Conservation (phyloP, 2,329 filamentous ascomycete genomes). For the Beauveria bassiana region DNA sequence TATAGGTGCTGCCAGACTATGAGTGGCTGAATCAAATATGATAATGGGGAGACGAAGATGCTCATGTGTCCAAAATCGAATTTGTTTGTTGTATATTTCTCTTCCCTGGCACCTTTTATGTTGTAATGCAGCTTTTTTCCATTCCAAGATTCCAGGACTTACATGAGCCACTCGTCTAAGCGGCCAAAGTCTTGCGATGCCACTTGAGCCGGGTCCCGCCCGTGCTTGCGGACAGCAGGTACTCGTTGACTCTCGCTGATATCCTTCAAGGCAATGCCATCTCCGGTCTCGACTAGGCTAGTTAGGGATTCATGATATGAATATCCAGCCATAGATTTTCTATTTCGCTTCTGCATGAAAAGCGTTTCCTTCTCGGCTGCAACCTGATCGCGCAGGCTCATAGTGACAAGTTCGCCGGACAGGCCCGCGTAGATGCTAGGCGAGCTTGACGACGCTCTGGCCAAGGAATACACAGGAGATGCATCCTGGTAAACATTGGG, state of each 20-base stretch:
- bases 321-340: not conserved
- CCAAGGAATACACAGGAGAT: conserved; percentile 30
- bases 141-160: not conserved
- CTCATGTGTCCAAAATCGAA: no score
- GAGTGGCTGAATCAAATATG: conserved; percentile 13
- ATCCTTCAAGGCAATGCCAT: conserved; percentile 6
- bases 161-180: conserved; percentile 7
- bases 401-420: conserved; percentile 32
- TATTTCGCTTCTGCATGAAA: not conserved
- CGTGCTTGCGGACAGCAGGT: conserved; percentile 6
- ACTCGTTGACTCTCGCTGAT: conserved; percentile 4
- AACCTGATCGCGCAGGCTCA: conserved; percentile 14
- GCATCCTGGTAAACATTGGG: conserved; percentile 17
- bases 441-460: conserved; percentile 30
- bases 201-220: not conserved
- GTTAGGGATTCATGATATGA: conserved; percentile 5
- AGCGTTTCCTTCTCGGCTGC: not conserved
- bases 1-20: conserved; percentile 30
- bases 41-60: not conserved
- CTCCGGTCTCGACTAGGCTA: conserved; percentile 8
- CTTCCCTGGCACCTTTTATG: not conserved
- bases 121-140: not conserved
- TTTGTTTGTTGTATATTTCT: no score
- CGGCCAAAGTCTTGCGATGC: not conserved
- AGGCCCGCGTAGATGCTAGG: conserved; percentile 37